phyloP scores from a whole-genome alignment of 495 filamentous ascomycete genomes.

The Talaromyces trachyspermus region DNA sequence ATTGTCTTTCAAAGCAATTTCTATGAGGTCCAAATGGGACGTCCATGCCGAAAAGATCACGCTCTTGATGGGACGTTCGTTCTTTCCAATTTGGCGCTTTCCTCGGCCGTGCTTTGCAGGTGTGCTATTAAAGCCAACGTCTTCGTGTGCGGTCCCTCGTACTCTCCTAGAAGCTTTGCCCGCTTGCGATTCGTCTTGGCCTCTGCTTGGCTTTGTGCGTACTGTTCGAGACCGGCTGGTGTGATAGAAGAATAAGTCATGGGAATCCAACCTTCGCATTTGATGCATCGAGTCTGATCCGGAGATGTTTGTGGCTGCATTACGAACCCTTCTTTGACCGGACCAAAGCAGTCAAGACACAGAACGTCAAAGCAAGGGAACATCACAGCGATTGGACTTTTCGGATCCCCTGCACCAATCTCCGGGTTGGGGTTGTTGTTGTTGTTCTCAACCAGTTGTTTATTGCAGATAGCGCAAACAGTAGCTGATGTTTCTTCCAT shows the following conservation, averaged over 20 bases:
- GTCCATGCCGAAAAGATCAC: slow-evolving; percentile 96
- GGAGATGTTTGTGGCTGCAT: slow-evolving; percentile 8
- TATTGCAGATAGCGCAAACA: slow-evolving; percentile 58
- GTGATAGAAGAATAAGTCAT: slow-evolving; percentile 58
- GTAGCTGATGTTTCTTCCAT: slow-evolving; percentile 72
- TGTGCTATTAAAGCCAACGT: slow-evolving; percentile 68
- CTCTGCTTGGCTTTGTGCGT: slow-evolving; percentile 45
- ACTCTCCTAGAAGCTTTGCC: slow-evolving; percentile 56
- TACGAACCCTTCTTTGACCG: slow-evolving; percentile 24
- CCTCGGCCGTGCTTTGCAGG: slow-evolving; percentile 50
- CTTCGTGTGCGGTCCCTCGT: slow-evolving; percentile 85
- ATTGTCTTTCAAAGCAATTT: slow-evolving; percentile 67
- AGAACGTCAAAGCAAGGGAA: slow-evolving; percentile 78
- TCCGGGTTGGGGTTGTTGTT: slow-evolving; percentile 20
- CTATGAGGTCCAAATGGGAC: slow-evolving; percentile 85
- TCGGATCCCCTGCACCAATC: slow-evolving; percentile 44
- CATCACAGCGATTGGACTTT: slow-evolving; percentile 65
- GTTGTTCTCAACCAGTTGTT: slow-evolving; percentile 44
- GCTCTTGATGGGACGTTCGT: slow-evolving; percentile 65
- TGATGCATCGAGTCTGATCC: slow-evolving; percentile 46
- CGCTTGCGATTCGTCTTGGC: slow-evolving; percentile 45
- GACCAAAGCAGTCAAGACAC: slow-evolving; percentile 63
- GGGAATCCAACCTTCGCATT: slow-evolving; percentile 56
- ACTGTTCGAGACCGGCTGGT: slow-evolving; percentile 51
- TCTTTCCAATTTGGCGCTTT: slow-evolving; percentile 49